These are phyloP conservation scores for Athelia sp. DNA, from an alignment of 1,284 basidiomycete genomes.

Conservation along the genomic window DNA sequence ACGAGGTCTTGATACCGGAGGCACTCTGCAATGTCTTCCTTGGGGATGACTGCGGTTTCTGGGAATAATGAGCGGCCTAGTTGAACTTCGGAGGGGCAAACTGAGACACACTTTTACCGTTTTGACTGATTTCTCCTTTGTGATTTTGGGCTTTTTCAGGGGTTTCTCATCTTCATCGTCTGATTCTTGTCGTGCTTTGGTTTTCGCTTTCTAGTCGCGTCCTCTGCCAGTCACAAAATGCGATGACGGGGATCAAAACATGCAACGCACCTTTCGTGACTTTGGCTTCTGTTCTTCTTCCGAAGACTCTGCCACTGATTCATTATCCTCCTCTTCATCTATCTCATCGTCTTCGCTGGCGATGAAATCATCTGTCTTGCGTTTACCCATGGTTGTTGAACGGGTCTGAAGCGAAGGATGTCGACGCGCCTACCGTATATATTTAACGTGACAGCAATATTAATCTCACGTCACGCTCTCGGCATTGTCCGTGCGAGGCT, in stretches of 20 bases:
- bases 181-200: background rate
- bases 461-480: background rate
- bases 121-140: conserved; percentile 12
- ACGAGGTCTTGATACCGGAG: conserved; percentile 17
- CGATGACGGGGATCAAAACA: no score
- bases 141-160: conserved; percentile 1
- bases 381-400: conserved; percentile 27
- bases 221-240: background rate
- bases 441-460: background rate
- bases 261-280: background rate
- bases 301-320: background rate
- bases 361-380: conserved; percentile 21
- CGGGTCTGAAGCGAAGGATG: background rate
- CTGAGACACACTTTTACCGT: conserved; percentile 4
- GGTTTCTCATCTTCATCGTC: conserved; percentile 5
- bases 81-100: no score
- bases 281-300: conserved; percentile 10
- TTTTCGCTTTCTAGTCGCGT: conserved; percentile 3
- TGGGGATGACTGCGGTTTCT: background rate
- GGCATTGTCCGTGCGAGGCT: background rate
- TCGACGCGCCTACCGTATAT: background rate
- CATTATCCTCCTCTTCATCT: conserved; percentile 11
- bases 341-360: conserved; percentile 23
- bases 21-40: background rate
- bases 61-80: background rate